Evolutionary conservation across 805 yeast genomes (phyloP).

Genomic region (Kazachstania bromeliacearum): DNA sequence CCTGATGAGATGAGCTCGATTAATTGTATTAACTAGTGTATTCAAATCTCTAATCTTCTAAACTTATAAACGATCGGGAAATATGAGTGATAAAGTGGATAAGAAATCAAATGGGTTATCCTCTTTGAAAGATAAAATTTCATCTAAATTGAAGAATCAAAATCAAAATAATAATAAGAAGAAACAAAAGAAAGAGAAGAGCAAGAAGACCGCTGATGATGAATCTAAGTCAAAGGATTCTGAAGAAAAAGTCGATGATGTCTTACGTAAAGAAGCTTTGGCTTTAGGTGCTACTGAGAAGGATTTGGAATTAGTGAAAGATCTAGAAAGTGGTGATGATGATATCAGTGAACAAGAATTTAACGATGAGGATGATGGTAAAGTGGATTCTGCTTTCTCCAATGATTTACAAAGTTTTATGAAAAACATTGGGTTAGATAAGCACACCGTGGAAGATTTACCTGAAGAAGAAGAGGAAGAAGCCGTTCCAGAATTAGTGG

Average conservation of each 20-base stretch:
- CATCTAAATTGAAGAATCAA: slow-evolving; percentile 38
- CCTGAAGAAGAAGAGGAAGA: slow-evolving; percentile 26
- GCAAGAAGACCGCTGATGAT: slow-evolving; percentile 10
- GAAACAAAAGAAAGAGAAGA: slow-evolving; percentile 17
- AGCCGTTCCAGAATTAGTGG: slow-evolving; percentile 18
- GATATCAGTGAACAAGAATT: slow-evolving; percentile 36
- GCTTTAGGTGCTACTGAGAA: slow-evolving; percentile 82
- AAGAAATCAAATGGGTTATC: slow-evolving; percentile 27
- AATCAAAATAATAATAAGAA: slow-evolving; percentile 18
- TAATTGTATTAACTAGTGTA: not conserved
- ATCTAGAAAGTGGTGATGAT: slow-evolving; percentile 41
- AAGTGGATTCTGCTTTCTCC: slow-evolving; percentile 34
- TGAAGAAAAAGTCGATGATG: slow-evolving; percentile 14
- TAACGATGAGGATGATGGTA: slow-evolving; percentile 27
- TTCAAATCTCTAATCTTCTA: not conserved
- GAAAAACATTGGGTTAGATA: slow-evolving; percentile 56
- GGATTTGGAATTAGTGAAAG: slow-evolving; percentile 58
- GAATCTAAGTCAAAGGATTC: slow-evolving; percentile 5
- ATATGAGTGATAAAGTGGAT: not conserved
- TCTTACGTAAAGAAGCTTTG: slow-evolving; percentile 60
- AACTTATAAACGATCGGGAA: not conserved
- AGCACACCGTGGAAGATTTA: slow-evolving; percentile 26
- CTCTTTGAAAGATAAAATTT: slow-evolving; percentile 56
- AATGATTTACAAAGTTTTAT: slow-evolving; percentile 53
- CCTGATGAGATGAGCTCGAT: not conserved